These are phyloP conservation scores for Obba rivulosa DNA, from an alignment of 768 basidiomycete genomes.

Conservation along the genomic window DNA sequence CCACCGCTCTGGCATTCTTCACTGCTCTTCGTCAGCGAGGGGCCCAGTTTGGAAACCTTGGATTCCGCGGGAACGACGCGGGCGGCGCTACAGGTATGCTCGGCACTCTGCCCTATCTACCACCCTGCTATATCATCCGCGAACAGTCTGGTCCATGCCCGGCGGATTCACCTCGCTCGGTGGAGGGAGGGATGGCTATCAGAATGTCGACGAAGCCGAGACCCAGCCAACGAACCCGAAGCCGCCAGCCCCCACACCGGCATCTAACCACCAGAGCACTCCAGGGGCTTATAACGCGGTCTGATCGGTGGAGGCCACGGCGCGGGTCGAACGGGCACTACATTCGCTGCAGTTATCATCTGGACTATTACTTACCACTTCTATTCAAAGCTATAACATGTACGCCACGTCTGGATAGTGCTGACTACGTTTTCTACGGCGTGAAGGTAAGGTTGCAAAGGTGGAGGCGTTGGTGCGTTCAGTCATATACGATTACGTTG, in stretches of 20 bases:
- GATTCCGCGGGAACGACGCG: conserved; percentile 28
- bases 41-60: conserved; percentile 24
- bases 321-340: no score
- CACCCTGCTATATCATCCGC: neutral
- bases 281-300: conserved; percentile 30
- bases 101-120: neutral
- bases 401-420: neutral
- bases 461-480: neutral
- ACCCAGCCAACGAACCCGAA: conserved; percentile 16
- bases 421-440: conserved; percentile 1
- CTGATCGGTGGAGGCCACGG: conserved; percentile 5
- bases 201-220: conserved; percentile 28
- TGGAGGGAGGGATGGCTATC: conserved; percentile 29
- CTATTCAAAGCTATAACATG: no score
- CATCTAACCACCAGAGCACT: conserved; percentile 12
- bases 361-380: no score
- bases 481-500: conserved; percentile 13
- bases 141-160: conserved; percentile 39
- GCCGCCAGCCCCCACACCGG: conserved; percentile 19
- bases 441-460: no score
- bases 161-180: conserved; percentile 32
- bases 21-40: conserved; percentile 32
- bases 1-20: conserved; percentile 30
- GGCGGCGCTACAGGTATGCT: conserved; percentile 29
- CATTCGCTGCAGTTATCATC: no score